Conservation (phyloP, 257 asterid species). For the Solanum paucissectum region DNA sequence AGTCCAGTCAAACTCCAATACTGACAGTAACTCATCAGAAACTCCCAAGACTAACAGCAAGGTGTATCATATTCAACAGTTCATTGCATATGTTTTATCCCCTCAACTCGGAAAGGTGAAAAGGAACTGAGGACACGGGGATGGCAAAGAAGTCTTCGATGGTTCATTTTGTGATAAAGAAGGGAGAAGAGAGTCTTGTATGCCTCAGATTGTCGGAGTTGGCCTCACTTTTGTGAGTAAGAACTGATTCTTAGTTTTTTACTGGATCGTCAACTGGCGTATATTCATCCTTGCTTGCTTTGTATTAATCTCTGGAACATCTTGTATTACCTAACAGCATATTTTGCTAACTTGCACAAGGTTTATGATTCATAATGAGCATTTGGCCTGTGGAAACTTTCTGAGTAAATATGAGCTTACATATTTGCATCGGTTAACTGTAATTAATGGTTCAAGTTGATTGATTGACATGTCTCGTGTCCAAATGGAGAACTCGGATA, state of each 20-base stretch:
- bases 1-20: not conserved
- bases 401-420: not conserved
- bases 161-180: not conserved
- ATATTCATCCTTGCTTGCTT: not conserved
- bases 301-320: not conserved
- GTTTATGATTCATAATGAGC: not conserved
- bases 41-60: not conserved
- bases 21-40: not conserved
- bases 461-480: not conserved
- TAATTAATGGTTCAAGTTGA: not conserved
- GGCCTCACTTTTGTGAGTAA: not conserved
- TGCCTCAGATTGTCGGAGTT: not conserved
- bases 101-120: not conserved
- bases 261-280: not conserved
- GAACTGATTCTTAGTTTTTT: not conserved
- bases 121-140: not conserved
- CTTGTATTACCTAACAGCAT: not conserved
- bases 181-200: not conserved
- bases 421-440: not conserved
- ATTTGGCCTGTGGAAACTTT: not conserved
- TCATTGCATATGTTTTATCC: not conserved
- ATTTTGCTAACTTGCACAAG: not conserved
- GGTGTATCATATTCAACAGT: not conserved
- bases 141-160: not conserved
- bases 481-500: not conserved